phyloP scores from a whole-genome alignment of 2,329 filamentous ascomycete species.

The Dissoconium aciculare region DNA sequence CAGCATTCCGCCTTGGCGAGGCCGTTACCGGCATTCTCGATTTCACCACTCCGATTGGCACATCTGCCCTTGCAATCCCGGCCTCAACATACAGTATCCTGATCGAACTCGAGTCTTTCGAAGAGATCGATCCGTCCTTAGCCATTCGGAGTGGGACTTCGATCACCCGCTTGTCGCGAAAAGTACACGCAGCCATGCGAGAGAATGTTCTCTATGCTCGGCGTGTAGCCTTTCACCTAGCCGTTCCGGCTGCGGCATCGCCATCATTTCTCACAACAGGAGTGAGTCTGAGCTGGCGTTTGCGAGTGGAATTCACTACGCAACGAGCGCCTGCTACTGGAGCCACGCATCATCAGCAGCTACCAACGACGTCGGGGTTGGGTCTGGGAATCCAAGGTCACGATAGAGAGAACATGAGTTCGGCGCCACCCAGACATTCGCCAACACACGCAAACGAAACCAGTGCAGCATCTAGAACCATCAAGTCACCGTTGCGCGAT shows the following conservation, averaged over 20 bases:
- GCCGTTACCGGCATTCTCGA: constrained; percentile 72
- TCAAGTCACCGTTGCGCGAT: constrained; percentile 41
- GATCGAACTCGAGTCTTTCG: constrained; percentile 69
- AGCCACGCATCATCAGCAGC: constrained; percentile 3
- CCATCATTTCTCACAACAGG: constrained; percentile 88
- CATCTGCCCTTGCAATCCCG: constrained; percentile 3
- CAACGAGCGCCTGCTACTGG: constrained; percentile 11
- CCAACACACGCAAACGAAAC: too few relatives aligned
- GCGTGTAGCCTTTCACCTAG: constrained; percentile 63
- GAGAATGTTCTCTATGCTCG: constrained; percentile 73
- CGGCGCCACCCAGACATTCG: too few relatives aligned
- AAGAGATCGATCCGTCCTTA: constrained; percentile 65
- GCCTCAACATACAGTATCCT: constrained; percentile 78
- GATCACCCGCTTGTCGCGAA: constrained; percentile 73
- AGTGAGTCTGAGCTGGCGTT: constrained; percentile 72
- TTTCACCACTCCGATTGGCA: constrained; percentile 39
- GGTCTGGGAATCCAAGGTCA: constrained; percentile 26
- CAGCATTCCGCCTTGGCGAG: constrained; percentile 80
- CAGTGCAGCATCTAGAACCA: constrained; percentile 30
- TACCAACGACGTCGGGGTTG: too few relatives aligned
- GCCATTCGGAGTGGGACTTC: constrained; percentile 75
- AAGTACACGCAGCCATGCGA: constrained; percentile 60
- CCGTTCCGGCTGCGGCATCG: constrained; percentile 69
- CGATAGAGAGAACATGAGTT: constrained; percentile 40
- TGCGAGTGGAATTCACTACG: constrained; percentile 86